Evolutionary conservation across 2,329 filamentous ascomycete genomes (phyloP).

Genomic region (Cryphonectria parasitica): DNA sequence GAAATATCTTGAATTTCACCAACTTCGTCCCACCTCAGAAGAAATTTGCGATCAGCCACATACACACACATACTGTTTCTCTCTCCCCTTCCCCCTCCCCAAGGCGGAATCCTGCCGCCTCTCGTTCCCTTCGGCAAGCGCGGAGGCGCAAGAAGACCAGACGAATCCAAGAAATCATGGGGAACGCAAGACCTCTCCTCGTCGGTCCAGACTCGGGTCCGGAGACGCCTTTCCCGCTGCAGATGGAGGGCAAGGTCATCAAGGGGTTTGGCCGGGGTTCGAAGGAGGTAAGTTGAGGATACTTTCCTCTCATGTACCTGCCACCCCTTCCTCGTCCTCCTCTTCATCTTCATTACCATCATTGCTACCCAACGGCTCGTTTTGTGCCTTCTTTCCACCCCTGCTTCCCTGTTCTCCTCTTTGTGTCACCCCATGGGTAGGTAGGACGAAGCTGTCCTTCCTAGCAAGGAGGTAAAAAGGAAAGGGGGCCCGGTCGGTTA

Average conservation of each 20-base stretch:
- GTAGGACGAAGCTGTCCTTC: neutral
- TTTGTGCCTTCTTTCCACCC: neutral
- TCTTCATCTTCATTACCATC: neutral
- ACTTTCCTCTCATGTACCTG: conserved; percentile 6
- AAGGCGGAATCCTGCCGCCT: neutral
- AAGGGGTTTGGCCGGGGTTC: conserved; percentile 92
- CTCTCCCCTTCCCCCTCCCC: neutral
- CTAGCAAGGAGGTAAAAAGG: neutral
- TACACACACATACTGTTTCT: no score
- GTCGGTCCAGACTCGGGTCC: conserved; percentile 77
- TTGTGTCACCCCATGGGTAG: neutral
- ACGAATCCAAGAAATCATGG: conserved; percentile 24
- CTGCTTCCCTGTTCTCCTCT: neutral
- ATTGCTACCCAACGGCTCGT: neutral
- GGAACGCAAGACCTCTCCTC: conserved; percentile 63
- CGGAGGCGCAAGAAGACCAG: neutral
- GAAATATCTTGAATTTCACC: conserved; percentile 19
- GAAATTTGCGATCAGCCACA: conserved; percentile 22
- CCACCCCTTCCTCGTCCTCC: neutral
- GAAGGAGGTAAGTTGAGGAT: conserved; percentile 68
- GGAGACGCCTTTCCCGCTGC: conserved; percentile 77
- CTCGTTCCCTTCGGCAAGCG: neutral
- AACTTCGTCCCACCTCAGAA: neutral
- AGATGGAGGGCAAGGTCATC: conserved; percentile 84
- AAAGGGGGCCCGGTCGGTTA: neutral